phyloP scores from a whole-genome alignment of 768 basidiomycete species.

The Russula compacta region DNA sequence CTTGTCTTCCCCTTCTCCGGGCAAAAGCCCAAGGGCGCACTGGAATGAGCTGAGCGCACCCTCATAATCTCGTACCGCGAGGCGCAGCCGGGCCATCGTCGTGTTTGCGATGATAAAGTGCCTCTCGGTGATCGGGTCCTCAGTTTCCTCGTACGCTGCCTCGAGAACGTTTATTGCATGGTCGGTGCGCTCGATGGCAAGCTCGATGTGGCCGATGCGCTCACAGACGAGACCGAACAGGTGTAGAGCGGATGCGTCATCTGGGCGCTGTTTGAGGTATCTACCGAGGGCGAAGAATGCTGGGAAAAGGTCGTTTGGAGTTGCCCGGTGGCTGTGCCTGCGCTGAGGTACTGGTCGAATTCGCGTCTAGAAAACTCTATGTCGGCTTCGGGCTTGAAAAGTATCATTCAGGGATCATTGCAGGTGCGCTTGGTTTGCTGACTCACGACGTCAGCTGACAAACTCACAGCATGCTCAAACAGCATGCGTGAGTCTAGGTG shows the following conservation, averaged over 20 bases:
- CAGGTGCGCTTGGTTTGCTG: background rate
- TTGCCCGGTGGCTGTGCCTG: conserved; percentile 19
- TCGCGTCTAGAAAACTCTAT: conserved; percentile 59
- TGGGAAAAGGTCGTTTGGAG: conserved; percentile 48
- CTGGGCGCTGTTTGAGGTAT: conserved; percentile 57
- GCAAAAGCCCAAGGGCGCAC: conserved; percentile 60
- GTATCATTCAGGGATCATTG: conserved; percentile 15
- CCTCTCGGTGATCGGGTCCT: conserved; percentile 67
- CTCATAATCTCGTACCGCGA: conserved; percentile 50
- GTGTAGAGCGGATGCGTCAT: conserved; percentile 70
- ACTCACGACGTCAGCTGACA: conserved; percentile 51
- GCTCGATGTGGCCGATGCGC: conserved; percentile 58
- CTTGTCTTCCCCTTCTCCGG: conserved; percentile 32
- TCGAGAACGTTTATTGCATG: conserved; percentile 71
- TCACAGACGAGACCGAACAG: conserved; percentile 83
- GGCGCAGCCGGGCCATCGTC: conserved; percentile 68
- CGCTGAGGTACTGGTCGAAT: conserved; percentile 35
- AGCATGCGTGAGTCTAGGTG: conserved; percentile 53
- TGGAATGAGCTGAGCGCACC: conserved; percentile 63
- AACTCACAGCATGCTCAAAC: conserved; percentile 61
- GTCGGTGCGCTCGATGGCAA: conserved; percentile 47
- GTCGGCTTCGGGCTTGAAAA: conserved; percentile 66
- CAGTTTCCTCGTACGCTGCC: conserved; percentile 77
- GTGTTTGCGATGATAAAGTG: conserved; percentile 75
- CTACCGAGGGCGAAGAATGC: conserved; percentile 77